Evolutionary conservation across 1,284 basidiomycete species (phyloP).

Genomic region (Papiliotrema nemorosa): DNA sequence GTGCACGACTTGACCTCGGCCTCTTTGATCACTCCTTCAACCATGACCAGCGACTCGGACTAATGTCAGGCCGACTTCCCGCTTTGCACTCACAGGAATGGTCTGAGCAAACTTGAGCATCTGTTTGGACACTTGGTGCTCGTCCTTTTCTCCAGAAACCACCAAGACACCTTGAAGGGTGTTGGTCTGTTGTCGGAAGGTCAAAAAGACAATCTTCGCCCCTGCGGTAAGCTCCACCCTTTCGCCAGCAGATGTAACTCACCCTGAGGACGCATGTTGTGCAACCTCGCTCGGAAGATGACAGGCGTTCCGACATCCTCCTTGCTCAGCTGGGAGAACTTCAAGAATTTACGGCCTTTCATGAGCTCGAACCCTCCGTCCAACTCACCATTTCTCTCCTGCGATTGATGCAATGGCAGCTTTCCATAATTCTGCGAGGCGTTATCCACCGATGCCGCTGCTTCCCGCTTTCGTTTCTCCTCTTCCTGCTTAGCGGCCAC

Average conservation of each 20-base stretch:
- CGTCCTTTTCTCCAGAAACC: constrained; percentile 55
- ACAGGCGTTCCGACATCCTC: constrained; percentile 73
- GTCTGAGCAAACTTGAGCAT: constrained; percentile 92
- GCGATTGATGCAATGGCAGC: constrained; percentile 88
- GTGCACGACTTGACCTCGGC: constrained; percentile 90
- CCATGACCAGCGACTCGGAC: constrained; percentile 87
- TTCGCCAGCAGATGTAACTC: constrained; percentile 33
- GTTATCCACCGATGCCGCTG: constrained; percentile 73
- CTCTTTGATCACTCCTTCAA: constrained; percentile 76
- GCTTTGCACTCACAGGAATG: constrained; percentile 54
- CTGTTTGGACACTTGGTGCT: constrained; percentile 86
- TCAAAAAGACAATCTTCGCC: constrained; percentile 90
- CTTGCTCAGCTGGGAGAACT: constrained; percentile 67
- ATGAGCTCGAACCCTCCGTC: constrained; percentile 7
- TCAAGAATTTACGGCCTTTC: constrained; percentile 54
- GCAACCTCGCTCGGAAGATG: constrained; percentile 82
- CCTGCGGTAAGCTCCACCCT: constrained; percentile 29
- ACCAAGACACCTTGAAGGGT: constrained; percentile 85
- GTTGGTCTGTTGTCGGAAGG: constrained; percentile 81
- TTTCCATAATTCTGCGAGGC: constrained; percentile 84
- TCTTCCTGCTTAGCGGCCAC: constrained; percentile 75
- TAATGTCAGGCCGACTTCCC: constrained; percentile 14
- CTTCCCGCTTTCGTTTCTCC: constrained; percentile 68
- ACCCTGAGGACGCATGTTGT: constrained; percentile 86
- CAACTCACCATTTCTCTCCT: constrained; percentile 55